phyloP scores from a whole-genome alignment of 345 rosid genomes.

The Iberis pinnata region DNA sequence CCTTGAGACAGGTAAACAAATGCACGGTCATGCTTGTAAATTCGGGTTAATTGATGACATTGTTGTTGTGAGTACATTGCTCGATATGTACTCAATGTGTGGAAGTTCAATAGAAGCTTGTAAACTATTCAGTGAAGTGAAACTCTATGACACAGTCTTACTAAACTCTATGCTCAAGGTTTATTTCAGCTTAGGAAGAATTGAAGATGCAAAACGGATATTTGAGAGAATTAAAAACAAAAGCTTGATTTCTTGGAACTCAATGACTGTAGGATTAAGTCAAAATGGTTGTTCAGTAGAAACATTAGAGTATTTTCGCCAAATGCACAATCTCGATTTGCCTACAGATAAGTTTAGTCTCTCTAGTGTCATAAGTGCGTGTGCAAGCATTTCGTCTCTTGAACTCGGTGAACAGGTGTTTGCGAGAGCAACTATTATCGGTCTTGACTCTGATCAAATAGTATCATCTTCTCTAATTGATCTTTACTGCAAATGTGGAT shows the following conservation, averaged over 20 bases:
- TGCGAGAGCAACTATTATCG: slow-evolving; percentile 46
- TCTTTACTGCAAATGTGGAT: slow-evolving; percentile 60
- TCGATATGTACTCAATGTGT: slow-evolving; percentile 68
- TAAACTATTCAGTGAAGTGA: slow-evolving; percentile 53
- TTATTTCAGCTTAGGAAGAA: slow-evolving; percentile 61
- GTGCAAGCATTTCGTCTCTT: slow-evolving; percentile 54
- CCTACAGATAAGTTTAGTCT: slow-evolving; percentile 60
- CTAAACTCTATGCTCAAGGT: slow-evolving; percentile 73
- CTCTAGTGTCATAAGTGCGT: slow-evolving; percentile 60
- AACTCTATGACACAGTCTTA: slow-evolving; percentile 55
- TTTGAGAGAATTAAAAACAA: slow-evolving; percentile 46
- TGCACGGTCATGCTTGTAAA: slow-evolving; percentile 58
- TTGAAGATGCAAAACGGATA: slow-evolving; percentile 58
- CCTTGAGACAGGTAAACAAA: slow-evolving; percentile 46
- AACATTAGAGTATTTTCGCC: slow-evolving; percentile 51
- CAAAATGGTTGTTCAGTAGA: slow-evolving; percentile 68
- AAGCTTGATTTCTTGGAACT: slow-evolving; percentile 86
- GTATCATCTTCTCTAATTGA: slow-evolving; percentile 72
- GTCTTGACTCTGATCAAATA: slow-evolving; percentile 58
- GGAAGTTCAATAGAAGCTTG: slow-evolving; percentile 58
- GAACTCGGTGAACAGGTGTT: slow-evolving; percentile 79
- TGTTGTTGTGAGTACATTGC: slow-evolving; percentile 56
- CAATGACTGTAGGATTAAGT: slow-evolving; percentile 64
- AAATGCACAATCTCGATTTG: slow-evolving; percentile 54
- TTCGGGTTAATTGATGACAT: slow-evolving; percentile 41